phyloP scores from a whole-genome alignment of 2,329 filamentous ascomycete genomes.

The Gnomoniopsis sp. region DNA sequence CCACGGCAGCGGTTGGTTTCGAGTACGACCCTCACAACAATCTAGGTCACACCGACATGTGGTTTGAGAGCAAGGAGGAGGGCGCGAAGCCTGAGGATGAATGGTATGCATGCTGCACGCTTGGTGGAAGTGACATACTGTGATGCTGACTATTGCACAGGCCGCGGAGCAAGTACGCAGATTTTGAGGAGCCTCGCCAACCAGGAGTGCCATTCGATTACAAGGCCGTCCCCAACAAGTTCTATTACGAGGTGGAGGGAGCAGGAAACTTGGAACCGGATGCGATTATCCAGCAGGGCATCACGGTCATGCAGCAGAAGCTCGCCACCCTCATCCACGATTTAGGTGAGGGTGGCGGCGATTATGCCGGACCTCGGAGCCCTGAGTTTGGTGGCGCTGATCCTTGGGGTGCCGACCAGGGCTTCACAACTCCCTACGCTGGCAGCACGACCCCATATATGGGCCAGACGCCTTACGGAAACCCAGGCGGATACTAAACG shows the following conservation, averaged over 20 bases:
- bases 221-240: slow-evolving; percentile 76
- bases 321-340: slow-evolving; percentile 67
- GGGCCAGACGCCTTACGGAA: slow-evolving; percentile 41
- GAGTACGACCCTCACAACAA: slow-evolving; percentile 99
- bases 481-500: slow-evolving; percentile 41
- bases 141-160: slow-evolving; percentile 38
- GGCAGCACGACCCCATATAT: slow-evolving; percentile 39
- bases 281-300: slow-evolving; percentile 81
- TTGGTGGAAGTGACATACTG: neutral
- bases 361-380: slow-evolving; percentile 62
- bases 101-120: slow-evolving; percentile 61
- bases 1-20: slow-evolving; percentile 87
- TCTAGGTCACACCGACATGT: slow-evolving; percentile 84
- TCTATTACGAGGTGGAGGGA: slow-evolving; percentile 93
- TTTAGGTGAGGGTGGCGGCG: slow-evolving; percentile 45
- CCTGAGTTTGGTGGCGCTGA: slow-evolving; percentile 60
- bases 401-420: slow-evolving; percentile 56
- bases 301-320: slow-evolving; percentile 86
- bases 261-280: slow-evolving; percentile 87
- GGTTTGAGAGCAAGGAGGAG: slow-evolving; percentile 65
- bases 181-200: slow-evolving; percentile 73
- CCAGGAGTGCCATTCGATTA: slow-evolving; percentile 89
- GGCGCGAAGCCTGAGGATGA: slow-evolving; percentile 58
- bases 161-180: slow-evolving; percentile 78
- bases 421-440: slow-evolving; percentile 68